These are phyloP conservation scores for Epithemia pelagica DNA, from an alignment of 108 stramenopile species.

Conservation along the genomic window DNA sequence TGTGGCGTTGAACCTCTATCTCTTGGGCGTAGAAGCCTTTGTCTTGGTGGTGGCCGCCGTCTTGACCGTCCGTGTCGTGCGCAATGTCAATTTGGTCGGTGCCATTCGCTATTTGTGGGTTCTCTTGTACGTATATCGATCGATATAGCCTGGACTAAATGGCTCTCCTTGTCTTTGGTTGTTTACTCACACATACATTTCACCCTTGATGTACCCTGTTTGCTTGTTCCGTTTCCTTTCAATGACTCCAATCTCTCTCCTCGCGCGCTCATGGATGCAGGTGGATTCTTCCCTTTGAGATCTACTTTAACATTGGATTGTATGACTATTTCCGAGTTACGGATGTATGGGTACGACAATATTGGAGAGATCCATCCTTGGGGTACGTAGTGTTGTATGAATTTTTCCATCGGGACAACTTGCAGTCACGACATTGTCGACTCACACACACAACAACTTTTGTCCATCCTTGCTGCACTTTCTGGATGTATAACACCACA, in stretches of 20 bases:
- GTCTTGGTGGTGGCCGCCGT: constrained; percentile 42
- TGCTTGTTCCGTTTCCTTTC: too few relatives aligned
- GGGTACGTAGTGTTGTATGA: constrained; percentile 3
- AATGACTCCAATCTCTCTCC: too few relatives aligned
- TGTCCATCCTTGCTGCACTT: constrained; percentile 1
- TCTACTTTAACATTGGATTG: constrained; percentile 32
- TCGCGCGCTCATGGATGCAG: too few relatives aligned
- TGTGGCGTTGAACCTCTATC: constrained; percentile 29
- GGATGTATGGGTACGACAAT: constrained; percentile 52
- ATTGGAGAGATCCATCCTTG: constrained; percentile 31
- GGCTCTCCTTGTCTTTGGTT: neutral
- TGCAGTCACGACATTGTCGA: too few relatives aligned
- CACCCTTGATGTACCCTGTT: neutral
- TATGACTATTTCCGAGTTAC: constrained; percentile 62
- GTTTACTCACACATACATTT: neutral
- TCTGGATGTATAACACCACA: too few relatives aligned
- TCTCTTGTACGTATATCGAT: constrained; percentile 36
- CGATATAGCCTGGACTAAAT: too few relatives aligned
- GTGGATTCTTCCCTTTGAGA: constrained; percentile 22
- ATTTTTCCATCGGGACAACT: too few relatives aligned
- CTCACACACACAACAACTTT: too few relatives aligned
- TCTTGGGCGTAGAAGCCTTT: constrained; percentile 37
- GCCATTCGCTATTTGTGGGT: constrained; percentile 71
- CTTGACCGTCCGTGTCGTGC: constrained; percentile 47
- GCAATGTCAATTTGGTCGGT: constrained; percentile 62